phyloP scores from a whole-genome alignment of 2,329 filamentous ascomycete species.

The Diaporthe sp. region DNA sequence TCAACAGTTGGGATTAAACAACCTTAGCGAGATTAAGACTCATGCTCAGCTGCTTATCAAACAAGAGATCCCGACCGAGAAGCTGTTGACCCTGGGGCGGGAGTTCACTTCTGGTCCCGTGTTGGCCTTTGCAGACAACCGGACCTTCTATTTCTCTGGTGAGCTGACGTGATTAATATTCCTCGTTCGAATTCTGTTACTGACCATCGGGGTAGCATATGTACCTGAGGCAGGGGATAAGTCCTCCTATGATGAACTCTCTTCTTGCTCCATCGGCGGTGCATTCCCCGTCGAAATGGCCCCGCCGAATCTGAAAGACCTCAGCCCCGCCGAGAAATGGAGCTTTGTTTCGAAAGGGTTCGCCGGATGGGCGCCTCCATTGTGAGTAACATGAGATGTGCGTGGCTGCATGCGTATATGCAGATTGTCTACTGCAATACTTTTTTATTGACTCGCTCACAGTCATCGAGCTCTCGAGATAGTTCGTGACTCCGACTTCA shows the following conservation, averaged over 20 bases:
- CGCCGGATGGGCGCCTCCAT: background rate
- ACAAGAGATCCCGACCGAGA: background rate
- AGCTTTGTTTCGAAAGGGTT: background rate
- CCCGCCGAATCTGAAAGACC: background rate
- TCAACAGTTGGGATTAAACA: background rate
- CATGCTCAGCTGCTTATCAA: background rate
- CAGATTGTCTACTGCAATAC: background rate
- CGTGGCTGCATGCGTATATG: too few relatives aligned
- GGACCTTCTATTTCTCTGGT: slow-evolving; percentile 12
- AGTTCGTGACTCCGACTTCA: background rate
- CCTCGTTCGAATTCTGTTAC: too few relatives aligned
- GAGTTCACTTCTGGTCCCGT: slow-evolving; percentile 4
- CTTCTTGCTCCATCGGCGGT: background rate
- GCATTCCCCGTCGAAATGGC: background rate
- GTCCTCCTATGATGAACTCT: background rate
- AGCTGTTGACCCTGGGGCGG: background rate
- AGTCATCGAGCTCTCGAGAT: slow-evolving; percentile 1
- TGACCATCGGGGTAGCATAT: background rate
- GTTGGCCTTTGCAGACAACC: background rate
- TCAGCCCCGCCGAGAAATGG: background rate
- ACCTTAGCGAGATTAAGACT: background rate
- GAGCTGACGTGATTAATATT: background rate
- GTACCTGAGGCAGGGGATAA: background rate
- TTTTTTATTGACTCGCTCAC: background rate
- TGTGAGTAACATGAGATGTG: background rate